Percentiles rank a stretch among this genome's conserved stretches.
These are phyloP conservation scores for Boletus vinaceobasis DNA, from an alignment of 768 basidiomycete species.

Conservation along the genomic window DNA sequence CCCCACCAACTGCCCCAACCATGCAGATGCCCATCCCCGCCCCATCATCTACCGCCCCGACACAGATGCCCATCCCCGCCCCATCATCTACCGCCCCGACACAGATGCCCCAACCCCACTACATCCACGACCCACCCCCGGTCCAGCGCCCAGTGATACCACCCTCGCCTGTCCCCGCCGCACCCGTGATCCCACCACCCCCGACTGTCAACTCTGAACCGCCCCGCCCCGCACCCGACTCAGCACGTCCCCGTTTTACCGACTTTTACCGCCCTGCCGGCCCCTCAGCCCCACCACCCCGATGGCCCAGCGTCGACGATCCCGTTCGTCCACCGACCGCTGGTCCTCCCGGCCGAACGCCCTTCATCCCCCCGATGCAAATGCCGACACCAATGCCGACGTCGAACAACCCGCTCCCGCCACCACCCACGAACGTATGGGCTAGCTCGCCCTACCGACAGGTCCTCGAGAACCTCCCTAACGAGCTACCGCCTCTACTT, in stretches of 20 bases:
- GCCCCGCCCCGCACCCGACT: slow-evolving; percentile 6
- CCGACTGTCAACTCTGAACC: slow-evolving; percentile 13
- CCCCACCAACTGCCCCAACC: neutral
- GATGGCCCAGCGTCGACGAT: neutral
- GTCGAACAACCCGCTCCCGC: slow-evolving; percentile 56
- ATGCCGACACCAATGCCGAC: slow-evolving; percentile 3
- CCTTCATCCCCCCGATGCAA: slow-evolving; percentile 1
- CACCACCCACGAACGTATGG: slow-evolving; percentile 60
- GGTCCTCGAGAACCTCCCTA: slow-evolving; percentile 48
- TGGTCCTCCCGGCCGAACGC: slow-evolving; percentile 12
- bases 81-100: neutral
- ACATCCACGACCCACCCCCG: neutral
- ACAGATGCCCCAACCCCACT: slow-evolving; percentile 22
- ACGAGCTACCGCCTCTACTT: slow-evolving; percentile 31
- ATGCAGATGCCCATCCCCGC: slow-evolving; percentile 3
- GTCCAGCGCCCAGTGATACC: slow-evolving; percentile 13
- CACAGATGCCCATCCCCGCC: slow-evolving; percentile 20
- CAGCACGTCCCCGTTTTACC: slow-evolving; percentile 25
- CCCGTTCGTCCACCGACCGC: slow-evolving; percentile 5
- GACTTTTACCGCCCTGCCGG: slow-evolving; percentile 26
- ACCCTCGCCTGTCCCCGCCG: slow-evolving; percentile 5
- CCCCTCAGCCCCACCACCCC: neutral
- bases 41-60: neutral
- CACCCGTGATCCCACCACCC: slow-evolving; percentile 22
- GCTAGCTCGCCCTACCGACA: slow-evolving; percentile 53